A percentile compares a stretch with the other conserved stretches of the same genome.
phyloP scores from a whole-genome alignment of 169 alveolate genomes.

The Plasmodium ovale region DNA sequence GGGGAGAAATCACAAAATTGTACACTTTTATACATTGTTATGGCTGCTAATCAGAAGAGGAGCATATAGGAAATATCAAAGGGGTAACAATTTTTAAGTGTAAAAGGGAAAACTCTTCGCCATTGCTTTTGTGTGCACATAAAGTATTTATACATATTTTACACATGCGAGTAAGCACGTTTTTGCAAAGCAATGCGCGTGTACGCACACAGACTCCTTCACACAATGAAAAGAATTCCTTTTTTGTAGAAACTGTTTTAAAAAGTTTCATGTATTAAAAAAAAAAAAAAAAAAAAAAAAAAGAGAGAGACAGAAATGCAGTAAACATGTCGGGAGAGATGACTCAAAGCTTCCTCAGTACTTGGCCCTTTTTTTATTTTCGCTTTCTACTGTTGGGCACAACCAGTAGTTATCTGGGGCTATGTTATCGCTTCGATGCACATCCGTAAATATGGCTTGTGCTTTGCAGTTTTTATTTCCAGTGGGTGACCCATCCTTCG shows the following conservation, averaged over 20 bases:
- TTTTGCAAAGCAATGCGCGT: background rate
- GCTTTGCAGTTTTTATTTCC: slow-evolving; percentile 38
- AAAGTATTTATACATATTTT: no score
- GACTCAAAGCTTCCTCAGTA: background rate
- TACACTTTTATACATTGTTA: no score
- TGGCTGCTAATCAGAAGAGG: no score
- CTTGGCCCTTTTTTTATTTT: slow-evolving; percentile 16
- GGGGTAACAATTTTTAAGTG: no score
- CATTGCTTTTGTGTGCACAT: no score
- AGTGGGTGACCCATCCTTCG: slow-evolving; percentile 36
- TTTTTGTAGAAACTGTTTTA: background rate
- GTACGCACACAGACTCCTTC: background rate
- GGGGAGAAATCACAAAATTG: no score
- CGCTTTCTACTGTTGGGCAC: slow-evolving; percentile 69
- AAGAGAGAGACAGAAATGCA: background rate
- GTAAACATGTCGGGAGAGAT: background rate
- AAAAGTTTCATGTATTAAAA: slow-evolving; percentile 1
- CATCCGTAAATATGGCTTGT: slow-evolving; percentile 35
- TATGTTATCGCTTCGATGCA: slow-evolving; percentile 66
- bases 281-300: background rate
- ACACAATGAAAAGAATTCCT: background rate
- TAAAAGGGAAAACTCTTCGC: no score
- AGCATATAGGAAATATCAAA: no score
- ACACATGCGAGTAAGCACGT: no score
- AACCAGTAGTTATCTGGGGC: slow-evolving; percentile 75